Conservation (phyloP, 1,284 basidiomycete genomes). For the Pterulicium gracile region DNA sequence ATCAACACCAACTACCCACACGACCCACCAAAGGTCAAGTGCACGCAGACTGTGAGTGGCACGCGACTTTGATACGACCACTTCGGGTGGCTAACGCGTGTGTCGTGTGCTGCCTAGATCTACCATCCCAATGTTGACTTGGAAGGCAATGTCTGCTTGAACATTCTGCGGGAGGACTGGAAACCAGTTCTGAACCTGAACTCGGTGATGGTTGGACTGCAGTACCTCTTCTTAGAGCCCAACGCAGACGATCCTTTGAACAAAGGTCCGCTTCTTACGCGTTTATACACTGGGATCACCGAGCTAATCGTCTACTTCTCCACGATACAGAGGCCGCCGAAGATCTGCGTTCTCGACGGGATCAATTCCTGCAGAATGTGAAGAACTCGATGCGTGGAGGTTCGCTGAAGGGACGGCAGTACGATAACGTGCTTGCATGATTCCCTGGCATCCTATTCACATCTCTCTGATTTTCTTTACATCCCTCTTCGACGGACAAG, state of each 20-base stretch:
- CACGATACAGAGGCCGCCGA: constrained; percentile 88
- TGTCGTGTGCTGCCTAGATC: constrained; percentile 46
- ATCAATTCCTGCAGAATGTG: constrained; percentile 75
- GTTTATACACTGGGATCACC: constrained; percentile 10
- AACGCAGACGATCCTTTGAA: constrained; percentile 98
- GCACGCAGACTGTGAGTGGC: constrained; percentile 75
- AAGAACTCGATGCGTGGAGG: constrained; percentile 76
- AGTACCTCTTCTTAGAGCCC: constrained; percentile 97
- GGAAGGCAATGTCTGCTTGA: constrained; percentile 93
- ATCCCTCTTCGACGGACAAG: neutral
- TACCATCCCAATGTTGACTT: constrained; percentile 99
- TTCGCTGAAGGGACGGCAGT: constrained; percentile 63
- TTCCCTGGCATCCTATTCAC: neutral
- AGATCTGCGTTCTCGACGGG: constrained; percentile 79
- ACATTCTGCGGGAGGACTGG: constrained; percentile 99
- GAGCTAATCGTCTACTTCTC: too few species aligned
- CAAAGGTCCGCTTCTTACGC: constrained; percentile 60
- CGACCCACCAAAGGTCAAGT: constrained; percentile 98
- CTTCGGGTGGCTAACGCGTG: constrained; percentile 5
- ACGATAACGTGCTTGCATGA: constrained; percentile 56
- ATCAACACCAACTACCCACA: constrained; percentile 99
- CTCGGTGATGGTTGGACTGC: constrained; percentile 94
- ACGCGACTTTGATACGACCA: too few species aligned
- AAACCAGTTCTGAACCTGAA: constrained; percentile 97
- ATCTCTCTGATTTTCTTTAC: neutral